phyloP scores from a whole-genome alignment of 441 rosid genomes.

The Adansonia gregorii region DNA sequence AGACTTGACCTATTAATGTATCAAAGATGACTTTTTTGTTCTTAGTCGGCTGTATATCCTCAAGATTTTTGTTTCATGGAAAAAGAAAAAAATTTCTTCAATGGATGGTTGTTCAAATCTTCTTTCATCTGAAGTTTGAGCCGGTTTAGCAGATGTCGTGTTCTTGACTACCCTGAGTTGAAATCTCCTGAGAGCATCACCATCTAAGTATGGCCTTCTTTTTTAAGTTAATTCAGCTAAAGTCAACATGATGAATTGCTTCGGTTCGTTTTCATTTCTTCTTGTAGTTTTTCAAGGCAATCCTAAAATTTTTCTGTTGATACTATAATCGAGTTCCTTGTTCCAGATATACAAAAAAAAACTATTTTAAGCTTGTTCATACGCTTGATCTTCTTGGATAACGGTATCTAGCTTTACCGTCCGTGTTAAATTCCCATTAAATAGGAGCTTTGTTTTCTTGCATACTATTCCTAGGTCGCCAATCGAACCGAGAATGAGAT shows the following conservation, averaged over 20 bases:
- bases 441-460: neutral
- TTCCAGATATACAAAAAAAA: neutral
- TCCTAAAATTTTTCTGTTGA: neutral
- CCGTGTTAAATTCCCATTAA: neutral
- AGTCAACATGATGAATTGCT: neutral
- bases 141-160: neutral
- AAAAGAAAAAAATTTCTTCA: neutral
- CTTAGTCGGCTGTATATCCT: constrained; percentile 33
- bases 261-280: neutral
- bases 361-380: constrained; percentile 10
- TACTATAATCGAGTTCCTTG: neutral
- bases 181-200: constrained; percentile 2
- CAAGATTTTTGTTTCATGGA: constrained; percentile 6
- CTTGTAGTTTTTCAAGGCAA: neutral
- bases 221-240: neutral
- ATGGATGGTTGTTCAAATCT: constrained; percentile 10
- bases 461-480: neutral
- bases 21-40: constrained; percentile 37
- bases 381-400: constrained; percentile 18
- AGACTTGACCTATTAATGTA: constrained; percentile 37
- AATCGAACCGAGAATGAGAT: neutral
- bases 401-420: neutral
- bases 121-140: constrained; percentile 23
- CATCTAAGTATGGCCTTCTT: constrained; percentile 11
- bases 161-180: constrained; percentile 5